Percentiles rank a stretch among this genome's conserved stretches.
phyloP scores from a whole-genome alignment of 257 asterid genomes.

The Penstemon barbatus region DNA sequence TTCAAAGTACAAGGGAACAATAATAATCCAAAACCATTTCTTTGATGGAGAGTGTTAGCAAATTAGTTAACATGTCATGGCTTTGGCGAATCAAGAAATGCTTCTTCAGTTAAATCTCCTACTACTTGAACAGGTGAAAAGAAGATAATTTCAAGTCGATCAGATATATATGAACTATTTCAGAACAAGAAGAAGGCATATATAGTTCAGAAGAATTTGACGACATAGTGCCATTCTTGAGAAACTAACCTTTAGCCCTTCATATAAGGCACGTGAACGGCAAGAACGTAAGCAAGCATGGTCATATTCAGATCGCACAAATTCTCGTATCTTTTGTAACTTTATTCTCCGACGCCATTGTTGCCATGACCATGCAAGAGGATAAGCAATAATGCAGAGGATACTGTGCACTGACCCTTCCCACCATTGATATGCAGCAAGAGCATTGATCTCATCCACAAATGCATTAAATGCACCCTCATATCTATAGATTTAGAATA shows the following conservation, averaged over 20 bases:
- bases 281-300: conserved; percentile 99
- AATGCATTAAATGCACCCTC: conserved; percentile 89
- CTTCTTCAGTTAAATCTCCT: conserved; percentile 1
- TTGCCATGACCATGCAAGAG: conserved; percentile 99
- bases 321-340: conserved; percentile 87
- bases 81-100: not conserved
- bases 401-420: conserved; percentile 90
- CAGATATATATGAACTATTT: conserved; percentile 1
- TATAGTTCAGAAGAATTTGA: conserved; percentile 1
- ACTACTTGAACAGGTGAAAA: conserved; percentile 13
- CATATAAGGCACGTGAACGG: conserved; percentile 99
- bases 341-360: conserved; percentile 95
- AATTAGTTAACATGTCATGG: not conserved
- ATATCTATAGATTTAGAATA: conserved; percentile 57
- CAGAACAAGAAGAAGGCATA: conserved; percentile 23
- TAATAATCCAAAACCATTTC: not conserved
- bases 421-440: conserved; percentile 99
- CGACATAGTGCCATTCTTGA: conserved; percentile 14
- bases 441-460: conserved; percentile 90
- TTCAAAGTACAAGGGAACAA: not conserved
- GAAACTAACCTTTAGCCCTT: conserved; percentile 86
- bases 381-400: conserved; percentile 81
- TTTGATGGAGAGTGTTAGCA: not conserved
- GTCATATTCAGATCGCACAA: conserved; percentile 95
- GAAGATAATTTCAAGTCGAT: not conserved